Base-by-base conservation (phyloP, 2,329 filamentous ascomycete genomes). In the Zelopaecilomyces penicillatus region DNA sequence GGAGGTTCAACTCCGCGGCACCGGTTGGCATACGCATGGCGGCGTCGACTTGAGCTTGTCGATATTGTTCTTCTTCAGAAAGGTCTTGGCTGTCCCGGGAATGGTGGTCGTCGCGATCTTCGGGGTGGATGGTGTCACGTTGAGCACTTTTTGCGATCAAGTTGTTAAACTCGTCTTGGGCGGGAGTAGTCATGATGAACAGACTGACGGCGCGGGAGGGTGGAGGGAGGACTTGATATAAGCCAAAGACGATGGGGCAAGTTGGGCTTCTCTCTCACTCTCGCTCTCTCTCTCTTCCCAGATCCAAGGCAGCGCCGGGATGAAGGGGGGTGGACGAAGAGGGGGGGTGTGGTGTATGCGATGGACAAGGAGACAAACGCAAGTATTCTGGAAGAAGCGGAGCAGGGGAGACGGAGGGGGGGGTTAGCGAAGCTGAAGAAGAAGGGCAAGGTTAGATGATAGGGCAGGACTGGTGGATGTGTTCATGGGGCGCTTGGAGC, bases 141-240 rank as follows among this genome's bases (percentile, higher is more conserved):
- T 63, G 49, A 33, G 66, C 71, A 54, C 78, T 80, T 54, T 76
- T 79, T 52, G 73, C 69, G 50, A 85, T 65, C 46, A 85, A 73
- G 52, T 68, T 64, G 62, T 82, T 75, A 62, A 82, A 83, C 65
- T 85, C 80, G 68, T 83, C 78, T 63, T 83, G 77, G 42, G 80
- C 80, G 46, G 76, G 69, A 44, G 78, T 80, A 41, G 74, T 67
- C 76, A 80, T 80, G 61, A 43, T 71, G 69, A 54, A 52, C 37
- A 37, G 32, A 41, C 26, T 11, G 42, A 33, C 50, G 48, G 49
- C 19, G 39, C 37, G 39, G 43, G 31, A 39, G 39, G 50, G 49
- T 30, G 51, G 41, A 41, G 32, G 42, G 42, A 39, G 37, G 41
- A 48, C 35, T 39, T 49, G 59, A 51, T 55, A 59, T 58, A 60